phyloP scores from a whole-genome alignment of 129 eudicot species.

The Ambrosia artemisiifolia region DNA sequence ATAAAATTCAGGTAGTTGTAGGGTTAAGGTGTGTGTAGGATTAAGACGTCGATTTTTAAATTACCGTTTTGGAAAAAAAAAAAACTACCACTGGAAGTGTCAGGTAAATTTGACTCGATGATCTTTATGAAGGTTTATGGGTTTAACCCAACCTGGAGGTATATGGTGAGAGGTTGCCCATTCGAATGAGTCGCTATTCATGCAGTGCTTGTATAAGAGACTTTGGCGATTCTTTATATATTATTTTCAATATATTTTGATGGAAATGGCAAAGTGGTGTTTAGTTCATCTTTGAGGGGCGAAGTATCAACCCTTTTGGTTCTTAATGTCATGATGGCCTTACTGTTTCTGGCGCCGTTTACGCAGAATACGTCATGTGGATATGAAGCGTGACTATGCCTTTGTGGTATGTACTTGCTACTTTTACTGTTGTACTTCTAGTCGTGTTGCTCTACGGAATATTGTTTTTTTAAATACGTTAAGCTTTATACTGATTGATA shows the following conservation, averaged over 20 bases:
- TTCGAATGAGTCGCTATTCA: slow-evolving; percentile 65
- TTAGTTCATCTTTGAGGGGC: slow-evolving; percentile 83
- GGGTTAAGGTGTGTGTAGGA: background rate
- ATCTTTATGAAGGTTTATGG: slow-evolving; percentile 23
- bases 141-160: slow-evolving; percentile 21
- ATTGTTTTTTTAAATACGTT: background rate
- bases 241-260: slow-evolving; percentile 60
- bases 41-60: background rate
- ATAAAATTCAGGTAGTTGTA: background rate
- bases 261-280: slow-evolving; percentile 85
- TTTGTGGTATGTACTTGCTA: slow-evolving; percentile 61
- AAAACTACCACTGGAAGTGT: background rate
- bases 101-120: slow-evolving; percentile 9
- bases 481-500: background rate
- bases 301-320: slow-evolving; percentile 69
- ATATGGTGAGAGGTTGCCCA: slow-evolving; percentile 81
- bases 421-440: background rate
- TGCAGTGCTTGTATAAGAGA: slow-evolving; percentile 54
- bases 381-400: slow-evolving; percentile 96
- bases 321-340: slow-evolving; percentile 77
- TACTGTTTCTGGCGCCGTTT: slow-evolving; percentile 79
- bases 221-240: slow-evolving; percentile 83
- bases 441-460: background rate
- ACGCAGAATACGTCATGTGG: slow-evolving; percentile 98
- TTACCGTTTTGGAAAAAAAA: background rate